A percentile compares a stretch with the other conserved stretches of the same genome.
These are phyloP conservation scores for Boeremia exigua DNA, from an alignment of 2,329 filamentous ascomycete genomes.

Conservation along the genomic window DNA sequence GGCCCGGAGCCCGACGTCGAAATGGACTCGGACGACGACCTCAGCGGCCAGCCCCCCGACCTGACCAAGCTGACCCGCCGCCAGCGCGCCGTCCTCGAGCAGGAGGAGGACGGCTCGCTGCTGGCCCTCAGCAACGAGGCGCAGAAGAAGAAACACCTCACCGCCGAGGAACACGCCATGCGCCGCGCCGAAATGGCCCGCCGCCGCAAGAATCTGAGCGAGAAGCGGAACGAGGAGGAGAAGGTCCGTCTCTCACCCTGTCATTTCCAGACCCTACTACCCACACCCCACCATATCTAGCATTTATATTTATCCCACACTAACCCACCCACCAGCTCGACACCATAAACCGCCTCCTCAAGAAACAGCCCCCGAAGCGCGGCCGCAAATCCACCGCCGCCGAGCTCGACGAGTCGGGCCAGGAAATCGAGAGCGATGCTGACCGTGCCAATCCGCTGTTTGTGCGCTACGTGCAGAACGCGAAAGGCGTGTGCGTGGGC, in stretches of 20 bases:
- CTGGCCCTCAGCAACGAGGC: constrained; percentile 68
- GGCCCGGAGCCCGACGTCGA: constrained; percentile 49
- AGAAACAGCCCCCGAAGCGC: constrained; percentile 80
- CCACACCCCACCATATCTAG: too few species aligned
- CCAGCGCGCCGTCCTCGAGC: constrained; percentile 66
- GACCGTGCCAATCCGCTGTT: constrained; percentile 66
- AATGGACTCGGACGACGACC: constrained; percentile 60
- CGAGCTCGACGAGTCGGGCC: constrained; percentile 56
- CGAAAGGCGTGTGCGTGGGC: constrained; percentile 65
- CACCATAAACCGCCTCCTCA: constrained; percentile 88
- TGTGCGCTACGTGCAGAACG: constrained; percentile 72
- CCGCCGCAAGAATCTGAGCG: constrained; percentile 73
- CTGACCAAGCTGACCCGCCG: constrained; percentile 71
- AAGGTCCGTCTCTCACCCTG: too few species aligned
- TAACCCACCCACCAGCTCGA: constrained; percentile 69
- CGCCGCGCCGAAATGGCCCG: constrained; percentile 76
- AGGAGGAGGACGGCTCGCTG: constrained; percentile 56
- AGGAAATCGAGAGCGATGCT: constrained; percentile 53
- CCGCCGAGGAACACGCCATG: constrained; percentile 76
- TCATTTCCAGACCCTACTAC: too few species aligned
- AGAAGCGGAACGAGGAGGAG: constrained; percentile 80
- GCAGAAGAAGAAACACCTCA: constrained; percentile 75
- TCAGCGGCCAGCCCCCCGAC: constrained; percentile 66
- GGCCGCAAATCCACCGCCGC: constrained; percentile 55
- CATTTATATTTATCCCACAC: too few species aligned